Percentiles rank a stretch among this genome's conserved stretches.
phyloP scores from a whole-genome alignment of 257 asterid species.

The Cynanchum wilfordii region DNA sequence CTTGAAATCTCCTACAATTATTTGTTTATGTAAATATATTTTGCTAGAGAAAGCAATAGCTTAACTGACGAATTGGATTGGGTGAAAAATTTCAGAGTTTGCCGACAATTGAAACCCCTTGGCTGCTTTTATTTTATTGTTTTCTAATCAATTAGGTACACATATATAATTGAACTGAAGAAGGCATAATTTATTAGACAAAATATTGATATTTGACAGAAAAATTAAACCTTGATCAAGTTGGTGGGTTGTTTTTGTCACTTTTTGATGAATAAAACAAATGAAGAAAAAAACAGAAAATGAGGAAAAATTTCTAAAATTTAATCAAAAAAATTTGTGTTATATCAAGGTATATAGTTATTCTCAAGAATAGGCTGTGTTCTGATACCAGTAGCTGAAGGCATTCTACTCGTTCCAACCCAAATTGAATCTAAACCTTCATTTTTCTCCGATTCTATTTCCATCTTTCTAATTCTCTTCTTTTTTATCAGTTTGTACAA shows the following conservation, averaged over 20 bases:
- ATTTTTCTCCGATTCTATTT: constrained; percentile 51
- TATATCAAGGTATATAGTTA: constrained; percentile 45
- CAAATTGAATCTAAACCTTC: constrained; percentile 57
- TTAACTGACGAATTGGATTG: constrained; percentile 11
- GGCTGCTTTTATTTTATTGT: constrained; percentile 4
- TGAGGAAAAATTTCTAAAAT: not conserved
- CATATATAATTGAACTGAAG: constrained; percentile 8
- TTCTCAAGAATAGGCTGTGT: constrained; percentile 75
- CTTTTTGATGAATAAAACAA: not conserved
- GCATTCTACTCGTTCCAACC: constrained; percentile 84
- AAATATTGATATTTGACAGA: not conserved
- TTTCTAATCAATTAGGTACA: constrained; percentile 11
- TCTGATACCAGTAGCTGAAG: constrained; percentile 66
- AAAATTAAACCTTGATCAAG: not conserved
- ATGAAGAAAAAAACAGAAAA: constrained; percentile 8
- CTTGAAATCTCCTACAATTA: constrained; percentile 2
- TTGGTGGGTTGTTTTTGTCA: not conserved
- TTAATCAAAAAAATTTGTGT: too few relatives aligned
- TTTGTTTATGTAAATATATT: constrained; percentile 9
- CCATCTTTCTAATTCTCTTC: constrained; percentile 44
- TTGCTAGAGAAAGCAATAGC: constrained; percentile 20
- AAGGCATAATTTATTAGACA: not conserved
- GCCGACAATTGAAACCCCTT: not conserved
- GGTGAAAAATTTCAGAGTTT: not conserved
- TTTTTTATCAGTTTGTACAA: constrained; percentile 24